Conservation (phyloP, 2,329 filamentous ascomycete genomes). For the Ampelomyces quisqualis region DNA sequence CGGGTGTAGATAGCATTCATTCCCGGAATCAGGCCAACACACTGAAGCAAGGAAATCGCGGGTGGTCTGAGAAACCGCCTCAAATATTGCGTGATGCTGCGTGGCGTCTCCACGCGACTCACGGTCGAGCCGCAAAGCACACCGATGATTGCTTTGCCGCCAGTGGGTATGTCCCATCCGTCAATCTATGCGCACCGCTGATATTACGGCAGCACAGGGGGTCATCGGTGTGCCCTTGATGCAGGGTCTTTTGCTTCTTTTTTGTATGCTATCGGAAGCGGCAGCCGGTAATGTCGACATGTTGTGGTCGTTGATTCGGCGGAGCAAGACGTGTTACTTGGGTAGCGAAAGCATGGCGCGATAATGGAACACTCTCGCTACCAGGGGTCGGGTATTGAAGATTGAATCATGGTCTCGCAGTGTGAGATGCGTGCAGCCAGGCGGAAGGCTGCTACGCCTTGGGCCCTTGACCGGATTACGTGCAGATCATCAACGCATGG, state of each 20-base stretch:
- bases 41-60: too few species aligned
- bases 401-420: too few species aligned
- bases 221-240: slow-evolving; percentile 2
- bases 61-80: neutral
- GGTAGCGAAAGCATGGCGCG: neutral
- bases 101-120: neutral
- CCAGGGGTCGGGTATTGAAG: neutral
- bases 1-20: too few species aligned
- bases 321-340: neutral
- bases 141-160: slow-evolving; percentile 6
- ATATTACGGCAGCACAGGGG: neutral
- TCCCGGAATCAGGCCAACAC: neutral
- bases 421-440: too few species aligned
- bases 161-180: slow-evolving; percentile 12
- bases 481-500: neutral
- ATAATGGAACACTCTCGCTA: neutral
- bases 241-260: neutral
- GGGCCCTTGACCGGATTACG: too few species aligned
- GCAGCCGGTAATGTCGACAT: neutral
- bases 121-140: neutral
- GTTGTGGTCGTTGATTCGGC: too few species aligned
- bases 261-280: neutral
- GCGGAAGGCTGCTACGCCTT: too few species aligned
- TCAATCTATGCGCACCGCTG: slow-evolving; percentile 14
- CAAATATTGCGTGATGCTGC: neutral